phyloP scores from a whole-genome alignment of 768 basidiomycete species.

The Dacryopinax spathularia region DNA sequence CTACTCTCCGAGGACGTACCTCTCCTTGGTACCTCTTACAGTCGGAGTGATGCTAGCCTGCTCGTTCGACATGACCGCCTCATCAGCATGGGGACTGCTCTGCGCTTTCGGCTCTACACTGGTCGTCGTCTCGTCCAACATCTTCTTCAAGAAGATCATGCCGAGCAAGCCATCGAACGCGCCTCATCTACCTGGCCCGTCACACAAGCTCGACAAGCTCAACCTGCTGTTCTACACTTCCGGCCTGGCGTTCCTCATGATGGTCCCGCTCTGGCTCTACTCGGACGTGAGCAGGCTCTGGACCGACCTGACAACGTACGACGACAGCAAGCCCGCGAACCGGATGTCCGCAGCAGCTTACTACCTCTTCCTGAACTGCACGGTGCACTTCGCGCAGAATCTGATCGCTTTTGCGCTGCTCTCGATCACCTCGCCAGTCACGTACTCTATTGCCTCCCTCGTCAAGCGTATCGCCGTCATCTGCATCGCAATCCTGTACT shows the following conservation, averaged over 20 bases:
- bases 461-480: conserved; percentile 97
- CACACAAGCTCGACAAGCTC: conserved; percentile 86
- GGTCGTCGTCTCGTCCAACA: conserved; percentile 94
- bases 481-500: conserved; percentile 95
- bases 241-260: conserved; percentile 82
- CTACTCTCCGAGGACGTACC: conserved; percentile 81
- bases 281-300: conserved; percentile 67
- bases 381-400: conserved; percentile 93
- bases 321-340: conserved; percentile 34
- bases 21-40: conserved; percentile 87
- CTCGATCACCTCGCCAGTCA: conserved; percentile 90
- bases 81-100: conserved; percentile 72
- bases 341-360: conserved; percentile 28
- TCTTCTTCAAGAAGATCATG: conserved; percentile 98
- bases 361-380: conserved; percentile 86
- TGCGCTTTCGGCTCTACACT: conserved; percentile 95
- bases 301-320: conserved; percentile 22
- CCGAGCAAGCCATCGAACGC: conserved; percentile 32
- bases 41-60: conserved; percentile 95
- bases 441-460: conserved; percentile 95
- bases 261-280: conserved; percentile 92
- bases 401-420: conserved; percentile 95
- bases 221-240: conserved; percentile 92
- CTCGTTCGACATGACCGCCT: conserved; percentile 81
- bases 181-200: conserved; percentile 28